A percentile compares a stretch with the other conserved stretches of the same genome.
These are phyloP conservation scores for Colletotrichum sp. DNA, from an alignment of 2,329 filamentous ascomycete genomes.

Conservation along the genomic window DNA sequence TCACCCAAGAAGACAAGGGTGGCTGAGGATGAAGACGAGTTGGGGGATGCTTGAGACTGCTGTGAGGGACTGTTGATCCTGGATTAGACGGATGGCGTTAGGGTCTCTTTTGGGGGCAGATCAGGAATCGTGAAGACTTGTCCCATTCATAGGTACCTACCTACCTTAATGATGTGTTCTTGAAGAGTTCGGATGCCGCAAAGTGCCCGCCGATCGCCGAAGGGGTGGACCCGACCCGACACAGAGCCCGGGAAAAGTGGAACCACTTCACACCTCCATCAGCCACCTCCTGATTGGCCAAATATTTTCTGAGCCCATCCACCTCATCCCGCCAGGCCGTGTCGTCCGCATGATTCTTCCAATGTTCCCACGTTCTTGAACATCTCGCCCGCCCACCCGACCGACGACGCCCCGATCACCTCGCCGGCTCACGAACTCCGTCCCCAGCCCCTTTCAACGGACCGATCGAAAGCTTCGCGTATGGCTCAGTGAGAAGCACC, in stretches of 20 bases:
- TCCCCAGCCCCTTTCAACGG: not conserved
- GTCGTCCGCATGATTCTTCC: not conserved
- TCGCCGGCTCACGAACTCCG: not conserved
- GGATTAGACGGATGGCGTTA: not conserved
- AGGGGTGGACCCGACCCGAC: not conserved
- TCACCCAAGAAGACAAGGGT: not conserved
- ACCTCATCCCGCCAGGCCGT: not conserved
- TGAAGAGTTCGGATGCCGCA: not conserved
- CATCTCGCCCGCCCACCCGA: not conserved
- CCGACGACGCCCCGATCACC: not conserved
- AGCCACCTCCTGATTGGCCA: constrained; percentile 1
- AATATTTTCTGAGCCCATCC: constrained; percentile 5
- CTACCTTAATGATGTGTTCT: not conserved
- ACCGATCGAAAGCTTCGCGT: not conserved
- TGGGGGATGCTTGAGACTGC: not conserved
- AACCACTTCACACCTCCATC: not conserved
- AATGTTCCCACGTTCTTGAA: not conserved
- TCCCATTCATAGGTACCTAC: not conserved
- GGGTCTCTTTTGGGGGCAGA: not conserved
- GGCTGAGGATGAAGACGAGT: not conserved
- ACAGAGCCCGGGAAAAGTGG: not conserved
- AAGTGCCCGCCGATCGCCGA: not conserved
- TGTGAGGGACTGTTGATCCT: not conserved
- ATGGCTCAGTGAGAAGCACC: not conserved
- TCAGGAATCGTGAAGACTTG: not conserved